Evolutionary conservation across 148 eudicot species (phyloP).

Genomic region (Limonium bicolor): DNA sequence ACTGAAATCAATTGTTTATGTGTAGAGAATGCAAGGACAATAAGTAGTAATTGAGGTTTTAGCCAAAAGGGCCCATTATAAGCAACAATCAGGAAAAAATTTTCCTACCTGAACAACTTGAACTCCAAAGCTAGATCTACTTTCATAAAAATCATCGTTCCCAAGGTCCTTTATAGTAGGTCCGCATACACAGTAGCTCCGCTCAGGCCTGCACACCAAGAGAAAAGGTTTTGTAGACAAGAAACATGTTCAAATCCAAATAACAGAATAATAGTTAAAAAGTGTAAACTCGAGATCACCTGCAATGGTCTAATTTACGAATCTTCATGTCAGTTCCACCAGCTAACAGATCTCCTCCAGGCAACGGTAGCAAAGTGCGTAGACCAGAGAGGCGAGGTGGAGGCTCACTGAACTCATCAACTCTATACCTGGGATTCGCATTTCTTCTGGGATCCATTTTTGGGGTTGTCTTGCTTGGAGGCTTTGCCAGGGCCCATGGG

Average conservation of each 20-base stretch:
- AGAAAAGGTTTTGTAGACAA: constrained; percentile 3
- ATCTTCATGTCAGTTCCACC: constrained; percentile 96
- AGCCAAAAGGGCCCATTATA: no score
- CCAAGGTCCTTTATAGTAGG: constrained; percentile 74
- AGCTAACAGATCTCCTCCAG: constrained; percentile 90
- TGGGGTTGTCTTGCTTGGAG: constrained; percentile 43
- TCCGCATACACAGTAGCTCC: constrained; percentile 78
- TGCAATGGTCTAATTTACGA: constrained; percentile 89
- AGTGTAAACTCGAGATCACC: constrained; percentile 25
- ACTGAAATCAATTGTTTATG: no score
- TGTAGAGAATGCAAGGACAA: no score
- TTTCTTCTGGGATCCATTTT: constrained; percentile 55
- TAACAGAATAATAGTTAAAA: no score
- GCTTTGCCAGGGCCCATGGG: constrained; percentile 76
- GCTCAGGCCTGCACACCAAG: constrained; percentile 59
- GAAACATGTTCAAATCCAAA: no score
- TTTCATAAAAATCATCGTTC: constrained; percentile 71
- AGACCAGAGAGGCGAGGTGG: constrained; percentile 74
- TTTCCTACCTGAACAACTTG: constrained; percentile 87
- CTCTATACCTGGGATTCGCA: constrained; percentile 56
- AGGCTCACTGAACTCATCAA: constrained; percentile 84
- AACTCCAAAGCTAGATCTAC: constrained; percentile 78
- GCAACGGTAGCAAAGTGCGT: constrained; percentile 85
- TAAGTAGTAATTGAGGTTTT: no score
- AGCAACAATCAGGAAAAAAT: no score